Conservation (phyloP, 2,329 filamentous ascomycete genomes). For the Xylariaceae sp. region DNA sequence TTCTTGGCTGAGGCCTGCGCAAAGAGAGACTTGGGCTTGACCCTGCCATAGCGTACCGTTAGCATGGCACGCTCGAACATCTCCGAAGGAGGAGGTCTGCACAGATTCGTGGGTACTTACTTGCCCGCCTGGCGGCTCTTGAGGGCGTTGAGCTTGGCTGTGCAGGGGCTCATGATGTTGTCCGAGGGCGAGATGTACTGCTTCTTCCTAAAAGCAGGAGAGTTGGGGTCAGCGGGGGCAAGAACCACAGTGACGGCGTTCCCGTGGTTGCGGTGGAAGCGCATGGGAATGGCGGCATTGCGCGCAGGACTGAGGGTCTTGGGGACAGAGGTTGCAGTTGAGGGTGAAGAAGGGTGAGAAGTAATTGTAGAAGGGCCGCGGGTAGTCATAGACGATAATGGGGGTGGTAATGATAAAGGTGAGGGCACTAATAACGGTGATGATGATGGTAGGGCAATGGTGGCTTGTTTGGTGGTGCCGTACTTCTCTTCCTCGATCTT, state of each 20-base stretch:
- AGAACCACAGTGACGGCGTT: slow-evolving; percentile 14
- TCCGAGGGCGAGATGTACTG: slow-evolving; percentile 81
- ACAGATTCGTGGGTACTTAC: slow-evolving; percentile 56
- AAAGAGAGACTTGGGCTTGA: slow-evolving; percentile 65
- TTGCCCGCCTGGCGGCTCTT: slow-evolving; percentile 77
- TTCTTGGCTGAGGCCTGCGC: slow-evolving; percentile 63
- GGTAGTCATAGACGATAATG: slow-evolving; percentile 9
- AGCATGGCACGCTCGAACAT: no score
- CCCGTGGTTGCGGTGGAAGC: slow-evolving; percentile 12
- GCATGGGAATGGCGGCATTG: slow-evolving; percentile 6
- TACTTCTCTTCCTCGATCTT: slow-evolving; percentile 67
- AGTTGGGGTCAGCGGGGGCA: slow-evolving; percentile 21
- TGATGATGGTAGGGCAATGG: slow-evolving; percentile 2
- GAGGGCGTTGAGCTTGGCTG: slow-evolving; percentile 75
- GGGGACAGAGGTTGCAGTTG: not conserved
- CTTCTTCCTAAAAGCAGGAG: slow-evolving; percentile 28
- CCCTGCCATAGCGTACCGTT: slow-evolving; percentile 33
- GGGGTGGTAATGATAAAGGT: slow-evolving; percentile 5
- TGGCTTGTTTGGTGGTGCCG: slow-evolving; percentile 9
- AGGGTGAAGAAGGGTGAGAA: not conserved
- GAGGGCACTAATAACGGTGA: not conserved
- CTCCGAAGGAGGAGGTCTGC: no score
- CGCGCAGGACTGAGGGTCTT: slow-evolving; percentile 1
- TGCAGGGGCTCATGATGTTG: slow-evolving; percentile 82
- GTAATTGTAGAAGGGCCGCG: not conserved